phyloP scores from a whole-genome alignment of 768 basidiomycete species.

The Suillus plorans region DNA sequence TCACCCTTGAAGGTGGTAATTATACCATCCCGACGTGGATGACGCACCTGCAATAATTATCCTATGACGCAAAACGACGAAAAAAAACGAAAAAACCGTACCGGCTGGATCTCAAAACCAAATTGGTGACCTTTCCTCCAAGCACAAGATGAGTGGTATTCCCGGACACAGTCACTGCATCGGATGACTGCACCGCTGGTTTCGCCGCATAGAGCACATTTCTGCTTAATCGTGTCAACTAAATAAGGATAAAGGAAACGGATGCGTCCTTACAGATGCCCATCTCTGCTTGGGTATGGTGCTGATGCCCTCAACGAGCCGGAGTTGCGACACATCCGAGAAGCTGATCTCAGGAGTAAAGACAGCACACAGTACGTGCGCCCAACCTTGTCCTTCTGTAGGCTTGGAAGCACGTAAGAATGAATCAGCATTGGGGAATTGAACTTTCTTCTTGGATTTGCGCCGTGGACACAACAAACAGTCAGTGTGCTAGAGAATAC shows the following conservation, averaged over 20 bases:
- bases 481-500: slow-evolving; percentile 59
- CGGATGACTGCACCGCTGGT: slow-evolving; percentile 76
- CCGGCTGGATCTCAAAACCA: slow-evolving; percentile 90
- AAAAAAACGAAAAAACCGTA: slow-evolving; percentile 33
- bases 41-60: slow-evolving; percentile 59
- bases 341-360: slow-evolving; percentile 86
- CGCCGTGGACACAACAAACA: slow-evolving; percentile 81
- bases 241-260: slow-evolving; percentile 6
- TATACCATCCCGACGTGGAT: slow-evolving; percentile 65
- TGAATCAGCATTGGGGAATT: slow-evolving; percentile 52
- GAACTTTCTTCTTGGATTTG: slow-evolving; percentile 36
- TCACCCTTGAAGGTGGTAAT: slow-evolving; percentile 76
- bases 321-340: slow-evolving; percentile 69
- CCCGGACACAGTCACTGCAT: slow-evolving; percentile 78
- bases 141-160: slow-evolving; percentile 89
- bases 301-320: slow-evolving; percentile 84
- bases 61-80: neutral
- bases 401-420: slow-evolving; percentile 82
- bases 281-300: slow-evolving; percentile 70
- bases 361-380: slow-evolving; percentile 85
- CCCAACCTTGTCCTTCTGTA: slow-evolving; percentile 93
- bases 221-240: slow-evolving; percentile 39
- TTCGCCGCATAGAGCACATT: slow-evolving; percentile 72
- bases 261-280: slow-evolving; percentile 56
- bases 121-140: slow-evolving; percentile 84